Conservation (phyloP, 768 basidiomycete genomes). For the Chalciporus sphaerocephalus region DNA sequence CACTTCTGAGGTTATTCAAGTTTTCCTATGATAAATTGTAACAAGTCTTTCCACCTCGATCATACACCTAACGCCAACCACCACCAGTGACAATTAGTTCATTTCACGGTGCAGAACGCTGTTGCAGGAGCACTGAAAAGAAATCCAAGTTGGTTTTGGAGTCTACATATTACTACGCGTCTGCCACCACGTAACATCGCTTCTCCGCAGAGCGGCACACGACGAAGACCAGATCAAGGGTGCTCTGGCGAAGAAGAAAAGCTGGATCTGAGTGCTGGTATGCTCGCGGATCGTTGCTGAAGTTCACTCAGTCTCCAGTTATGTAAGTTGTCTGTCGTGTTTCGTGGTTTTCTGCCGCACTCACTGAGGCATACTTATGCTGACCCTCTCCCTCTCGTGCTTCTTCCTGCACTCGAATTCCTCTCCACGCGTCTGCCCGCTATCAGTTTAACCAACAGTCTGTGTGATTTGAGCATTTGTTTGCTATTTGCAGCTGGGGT, state of each 20-base stretch:
- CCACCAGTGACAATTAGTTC: constrained; percentile 22
- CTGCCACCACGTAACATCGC: constrained; percentile 26
- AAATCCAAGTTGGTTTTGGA: constrained; percentile 23
- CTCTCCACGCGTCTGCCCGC: constrained; percentile 17
- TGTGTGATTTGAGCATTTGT: constrained; percentile 33
- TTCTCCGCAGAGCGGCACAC: constrained; percentile 20
- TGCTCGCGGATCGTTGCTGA: constrained; percentile 27
- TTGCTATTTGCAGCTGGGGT: constrained; percentile 26
- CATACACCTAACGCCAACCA: constrained; percentile 15
- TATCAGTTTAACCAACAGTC: constrained; percentile 19
- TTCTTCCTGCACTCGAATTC: constrained; percentile 22
- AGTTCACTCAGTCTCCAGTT: constrained; percentile 26
- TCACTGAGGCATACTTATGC: constrained; percentile 20
- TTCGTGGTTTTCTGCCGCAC: constrained; percentile 19
- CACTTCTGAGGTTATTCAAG: not conserved
- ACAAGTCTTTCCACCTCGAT: constrained; percentile 17
- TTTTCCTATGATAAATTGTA: constrained; percentile 28
- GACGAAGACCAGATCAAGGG: constrained; percentile 19
- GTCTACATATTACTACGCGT: constrained; percentile 11
- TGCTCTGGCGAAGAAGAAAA: constrained; percentile 18
- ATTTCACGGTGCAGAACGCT: constrained; percentile 14
- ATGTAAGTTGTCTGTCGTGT: constrained; percentile 33
- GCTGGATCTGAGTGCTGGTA: constrained; percentile 30
- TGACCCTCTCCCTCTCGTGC: constrained; percentile 19
- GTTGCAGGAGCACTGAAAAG: constrained; percentile 27